phyloP scores from a whole-genome alignment of 1,284 basidiomycete genomes.

The Inonotus obliquus region DNA sequence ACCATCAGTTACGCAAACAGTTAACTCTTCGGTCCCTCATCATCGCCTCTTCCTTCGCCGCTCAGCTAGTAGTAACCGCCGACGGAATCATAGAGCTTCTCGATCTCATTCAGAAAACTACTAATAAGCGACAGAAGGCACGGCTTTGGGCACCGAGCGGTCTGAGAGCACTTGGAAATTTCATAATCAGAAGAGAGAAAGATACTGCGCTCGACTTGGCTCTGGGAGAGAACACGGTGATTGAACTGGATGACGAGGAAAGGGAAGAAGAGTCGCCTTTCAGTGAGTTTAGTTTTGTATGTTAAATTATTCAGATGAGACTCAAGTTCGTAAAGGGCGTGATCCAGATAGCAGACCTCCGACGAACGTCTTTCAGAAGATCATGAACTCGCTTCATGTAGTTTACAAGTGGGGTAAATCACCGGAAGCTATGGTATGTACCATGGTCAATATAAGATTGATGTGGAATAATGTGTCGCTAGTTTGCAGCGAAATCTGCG shows the following conservation, averaged over 20 bases:
- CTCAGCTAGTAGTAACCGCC: constrained; percentile 38
- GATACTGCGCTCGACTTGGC: constrained; percentile 22
- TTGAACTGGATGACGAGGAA: constrained; percentile 17
- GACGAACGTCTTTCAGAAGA: constrained; percentile 36
- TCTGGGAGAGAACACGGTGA: constrained; percentile 6
- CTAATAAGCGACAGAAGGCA: constrained; percentile 34
- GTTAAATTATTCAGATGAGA: not conserved
- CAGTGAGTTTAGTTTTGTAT: constrained; percentile 29
- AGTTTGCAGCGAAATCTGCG: constrained; percentile 57
- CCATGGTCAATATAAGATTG: not conserved
- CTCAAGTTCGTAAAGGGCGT: constrained; percentile 27
- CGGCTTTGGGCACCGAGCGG: constrained; percentile 50
- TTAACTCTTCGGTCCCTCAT: constrained; percentile 40
- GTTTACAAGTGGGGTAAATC: constrained; percentile 40
- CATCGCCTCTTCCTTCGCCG: constrained; percentile 42
- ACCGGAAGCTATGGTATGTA: constrained; percentile 39
- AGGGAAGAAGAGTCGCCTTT: constrained; percentile 23
- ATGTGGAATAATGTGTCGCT: not conserved
- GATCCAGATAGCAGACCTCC: constrained; percentile 49
- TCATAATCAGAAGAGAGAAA: constrained; percentile 28
- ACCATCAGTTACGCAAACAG: constrained; percentile 11
- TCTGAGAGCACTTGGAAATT: constrained; percentile 38
- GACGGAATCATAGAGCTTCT: constrained; percentile 42
- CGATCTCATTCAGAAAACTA: constrained; percentile 38
- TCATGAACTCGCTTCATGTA: constrained; percentile 33